These are phyloP conservation scores for Lantana camara DNA, from an alignment of 257 asterid species.

Conservation along the genomic window DNA sequence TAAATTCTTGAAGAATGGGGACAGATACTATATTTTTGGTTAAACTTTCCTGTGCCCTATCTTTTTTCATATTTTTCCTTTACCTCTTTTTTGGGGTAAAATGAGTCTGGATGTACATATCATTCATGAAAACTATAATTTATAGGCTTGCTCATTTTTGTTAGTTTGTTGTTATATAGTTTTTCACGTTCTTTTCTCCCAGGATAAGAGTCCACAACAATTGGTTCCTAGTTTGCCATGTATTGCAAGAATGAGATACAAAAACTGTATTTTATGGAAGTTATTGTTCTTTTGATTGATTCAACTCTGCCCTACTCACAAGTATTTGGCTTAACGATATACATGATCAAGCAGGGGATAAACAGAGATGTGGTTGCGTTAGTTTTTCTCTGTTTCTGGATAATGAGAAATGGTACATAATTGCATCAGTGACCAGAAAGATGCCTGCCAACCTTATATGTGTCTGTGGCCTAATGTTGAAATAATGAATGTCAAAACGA, in stretches of 20 bases:
- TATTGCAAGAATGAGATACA: neutral
- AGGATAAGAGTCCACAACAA: neutral
- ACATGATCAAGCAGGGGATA: neutral
- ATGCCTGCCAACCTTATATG: too few species aligned
- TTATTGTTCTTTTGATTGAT: neutral
- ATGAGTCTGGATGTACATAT: conserved; percentile 52
- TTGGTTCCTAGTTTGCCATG: conserved; percentile 10
- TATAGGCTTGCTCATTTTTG: conserved; percentile 29
- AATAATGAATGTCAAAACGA: too few species aligned
- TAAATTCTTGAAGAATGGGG: conserved; percentile 45
- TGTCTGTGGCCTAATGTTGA: too few species aligned
- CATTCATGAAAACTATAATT: conserved; percentile 42
- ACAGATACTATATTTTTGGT: conserved; percentile 24
- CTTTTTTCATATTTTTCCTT: too few species aligned
- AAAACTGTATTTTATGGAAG: conserved; percentile 12
- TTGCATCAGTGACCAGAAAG: too few species aligned
- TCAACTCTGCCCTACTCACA: neutral
- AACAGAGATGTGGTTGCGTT: neutral
- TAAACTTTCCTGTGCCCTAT: conserved; percentile 12
- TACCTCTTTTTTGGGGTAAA: conserved; percentile 8
- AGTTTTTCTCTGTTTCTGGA: too few species aligned
- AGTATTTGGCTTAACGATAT: neutral
- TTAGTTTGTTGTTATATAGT: conserved; percentile 2
- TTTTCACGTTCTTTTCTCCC: neutral
- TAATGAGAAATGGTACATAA: too few species aligned